Percentiles rank a stretch among this genome's conserved stretches.
Evolutionary conservation across 495 filamentous ascomycete genomes (phyloP).

Genomic region (Platismatia glauca): DNA sequence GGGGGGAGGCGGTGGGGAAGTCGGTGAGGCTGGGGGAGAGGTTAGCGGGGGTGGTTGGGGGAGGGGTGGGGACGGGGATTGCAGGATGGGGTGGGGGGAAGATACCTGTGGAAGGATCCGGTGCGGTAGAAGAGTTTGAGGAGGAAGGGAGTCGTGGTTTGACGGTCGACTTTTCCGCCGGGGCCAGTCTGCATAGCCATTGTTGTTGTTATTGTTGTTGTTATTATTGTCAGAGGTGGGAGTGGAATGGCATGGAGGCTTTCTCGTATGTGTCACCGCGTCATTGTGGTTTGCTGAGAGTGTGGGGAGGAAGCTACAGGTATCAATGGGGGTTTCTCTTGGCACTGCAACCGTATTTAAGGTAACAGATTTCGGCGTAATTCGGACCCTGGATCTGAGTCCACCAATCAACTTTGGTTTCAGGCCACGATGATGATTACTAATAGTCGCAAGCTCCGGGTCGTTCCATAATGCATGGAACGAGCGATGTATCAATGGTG

Average conservation of each 20-base stretch:
- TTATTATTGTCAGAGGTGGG: not conserved
- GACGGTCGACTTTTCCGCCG: conserved; percentile 50
- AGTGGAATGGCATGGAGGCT: not conserved
- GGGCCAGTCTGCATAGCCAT: conserved; percentile 28
- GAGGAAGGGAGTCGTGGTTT: conserved; percentile 76
- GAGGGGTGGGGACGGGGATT: conserved; percentile 30
- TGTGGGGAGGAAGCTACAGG: too few species aligned
- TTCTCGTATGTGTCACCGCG: not conserved
- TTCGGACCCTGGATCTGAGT: too few species aligned
- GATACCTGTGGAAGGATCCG: conserved; percentile 62
- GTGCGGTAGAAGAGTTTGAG: conserved; percentile 81
- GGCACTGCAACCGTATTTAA: too few species aligned
- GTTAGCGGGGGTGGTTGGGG: conserved; percentile 23
- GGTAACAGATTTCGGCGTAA: too few species aligned
- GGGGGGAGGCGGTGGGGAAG: conserved; percentile 41
- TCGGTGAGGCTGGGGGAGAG: conserved; percentile 51
- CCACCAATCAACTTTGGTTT: too few species aligned
- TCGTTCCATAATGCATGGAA: too few species aligned
- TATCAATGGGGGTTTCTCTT: too few species aligned
- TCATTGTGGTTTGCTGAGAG: not conserved
- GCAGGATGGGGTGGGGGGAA: conserved; percentile 30
- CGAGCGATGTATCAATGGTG: too few species aligned
- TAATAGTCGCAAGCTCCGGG: too few species aligned
- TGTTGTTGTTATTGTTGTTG: not conserved
- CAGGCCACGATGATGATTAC: too few species aligned